Evolutionary conservation across 139 green algal species (phyloP).

Genomic region (Dunaliella primolecta): DNA sequence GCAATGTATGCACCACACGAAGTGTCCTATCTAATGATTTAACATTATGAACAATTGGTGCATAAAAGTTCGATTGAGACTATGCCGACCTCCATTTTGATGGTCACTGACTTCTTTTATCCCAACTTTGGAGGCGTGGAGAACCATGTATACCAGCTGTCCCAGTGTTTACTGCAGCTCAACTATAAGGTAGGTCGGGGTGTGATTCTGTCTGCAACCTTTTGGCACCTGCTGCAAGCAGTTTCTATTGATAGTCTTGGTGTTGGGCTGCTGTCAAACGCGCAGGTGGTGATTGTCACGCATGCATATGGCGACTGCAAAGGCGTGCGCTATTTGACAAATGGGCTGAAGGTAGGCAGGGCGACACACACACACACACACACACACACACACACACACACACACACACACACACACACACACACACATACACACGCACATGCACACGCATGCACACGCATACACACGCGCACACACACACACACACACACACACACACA

Average conservation of each 20-base stretch:
- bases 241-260: not conserved
- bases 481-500: not conserved
- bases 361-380: not conserved
- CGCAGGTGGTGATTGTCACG: constrained; percentile 48
- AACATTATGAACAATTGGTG: too few relatives aligned
- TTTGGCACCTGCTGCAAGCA: not conserved
- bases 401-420: not conserved
- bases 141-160: constrained; percentile 93
- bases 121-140: constrained; percentile 94
- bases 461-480: not conserved
- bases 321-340: constrained; percentile 84
- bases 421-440: not conserved
- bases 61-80: too few relatives aligned
- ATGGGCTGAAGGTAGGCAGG: constrained; percentile 84
- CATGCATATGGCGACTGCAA: constrained; percentile 49
- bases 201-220: not conserved
- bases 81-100: constrained; percentile 60
- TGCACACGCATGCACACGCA: not conserved
- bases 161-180: constrained; percentile 76
- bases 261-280: not conserved
- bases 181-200: constrained; percentile 72
- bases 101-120: constrained; percentile 98
- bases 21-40: too few relatives aligned
- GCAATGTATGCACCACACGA: too few relatives aligned
- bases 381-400: not conserved